Base-by-base conservation (phyloP, 768 basidiomycete genomes). In the Trametes villosa region DNA sequence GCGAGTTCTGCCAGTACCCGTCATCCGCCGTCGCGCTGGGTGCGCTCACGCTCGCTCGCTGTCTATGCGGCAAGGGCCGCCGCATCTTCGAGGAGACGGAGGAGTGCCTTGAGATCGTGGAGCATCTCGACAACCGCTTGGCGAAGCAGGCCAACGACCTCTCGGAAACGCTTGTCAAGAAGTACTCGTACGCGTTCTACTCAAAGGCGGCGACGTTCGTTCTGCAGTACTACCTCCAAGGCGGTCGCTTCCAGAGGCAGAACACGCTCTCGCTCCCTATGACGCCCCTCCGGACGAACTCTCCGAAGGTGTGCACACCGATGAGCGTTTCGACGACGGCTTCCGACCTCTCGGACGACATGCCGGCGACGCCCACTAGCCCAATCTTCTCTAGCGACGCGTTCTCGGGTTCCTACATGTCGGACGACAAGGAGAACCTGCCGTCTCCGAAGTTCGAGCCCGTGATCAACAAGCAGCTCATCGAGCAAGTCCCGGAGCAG, bases 161-260 rank as follows among this genome's bases (percentile, higher is more conserved):
- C 31, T 98, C 96, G 13, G 91, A 96, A 74, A 95, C 91, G n/a
- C 80, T 98, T 70, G 87, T 98, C 72, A 94, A 96, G 80, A 99
- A 99, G 79, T 98, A 99, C 78, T 96, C 96, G 6, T 95, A 93
- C 68, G 89, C 89, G 42, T 97, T 96, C 78, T 98, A 96, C 78
- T 94, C 93, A 49, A 96, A 95, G 77, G 94, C 95, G 0, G 95
- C 96, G 24, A 94, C 91, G 24, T 86, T 93, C 71, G 93, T 94
- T 62, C 88, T 95, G 34, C 93, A 98, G 72, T 94, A 87, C 77
- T 99, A 98, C 73, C 86, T 98, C 49, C 86, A 91, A 70, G 96
- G 95, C 50, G 88, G 88, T 44, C 89, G 86, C 53, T 92, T 89
- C 72, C 71, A 78, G 60, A 81, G 80, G 40, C 83, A 84, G 38